Evolutionary conservation across 2,329 filamentous ascomycete genomes (phyloP).

Genomic region (Ophiostoma sp.): DNA sequence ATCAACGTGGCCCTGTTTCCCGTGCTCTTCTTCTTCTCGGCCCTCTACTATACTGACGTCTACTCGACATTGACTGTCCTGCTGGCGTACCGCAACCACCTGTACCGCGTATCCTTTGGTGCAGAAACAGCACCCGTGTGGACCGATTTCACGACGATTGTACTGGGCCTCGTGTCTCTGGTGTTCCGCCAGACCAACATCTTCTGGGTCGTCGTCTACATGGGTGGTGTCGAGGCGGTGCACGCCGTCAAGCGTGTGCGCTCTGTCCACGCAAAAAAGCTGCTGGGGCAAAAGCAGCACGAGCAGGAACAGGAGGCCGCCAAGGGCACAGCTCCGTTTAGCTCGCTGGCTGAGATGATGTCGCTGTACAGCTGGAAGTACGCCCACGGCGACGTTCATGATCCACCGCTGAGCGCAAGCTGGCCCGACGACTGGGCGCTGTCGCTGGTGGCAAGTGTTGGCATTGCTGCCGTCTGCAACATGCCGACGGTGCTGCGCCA

Average conservation of each 20-base stretch:
- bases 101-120: constrained; percentile 36
- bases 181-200: constrained; percentile 91
- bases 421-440: constrained; percentile 51
- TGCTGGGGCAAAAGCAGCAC: not conserved
- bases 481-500: constrained; percentile 42
- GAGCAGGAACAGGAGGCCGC: constrained; percentile 20
- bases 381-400: constrained; percentile 50
- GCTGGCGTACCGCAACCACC: constrained; percentile 57
- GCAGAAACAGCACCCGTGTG: constrained; percentile 33
- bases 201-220: constrained; percentile 83
- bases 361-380: constrained; percentile 42
- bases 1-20: constrained; percentile 83
- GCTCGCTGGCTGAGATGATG: constrained; percentile 35
- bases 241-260: constrained; percentile 41
- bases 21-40: constrained; percentile 91
- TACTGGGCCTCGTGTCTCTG: constrained; percentile 61
- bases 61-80: constrained; percentile 73
- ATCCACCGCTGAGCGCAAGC: constrained; percentile 45
- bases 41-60: constrained; percentile 90
- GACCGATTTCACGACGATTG: constrained; percentile 43
- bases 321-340: constrained; percentile 28
- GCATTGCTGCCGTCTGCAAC: constrained; percentile 51
- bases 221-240: constrained; percentile 57
- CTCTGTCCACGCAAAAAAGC: not conserved
- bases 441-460: constrained; percentile 56